phyloP scores from a whole-genome alignment of 2,329 filamentous ascomycete species.

The Chrysoporthe deuterocubensis region DNA sequence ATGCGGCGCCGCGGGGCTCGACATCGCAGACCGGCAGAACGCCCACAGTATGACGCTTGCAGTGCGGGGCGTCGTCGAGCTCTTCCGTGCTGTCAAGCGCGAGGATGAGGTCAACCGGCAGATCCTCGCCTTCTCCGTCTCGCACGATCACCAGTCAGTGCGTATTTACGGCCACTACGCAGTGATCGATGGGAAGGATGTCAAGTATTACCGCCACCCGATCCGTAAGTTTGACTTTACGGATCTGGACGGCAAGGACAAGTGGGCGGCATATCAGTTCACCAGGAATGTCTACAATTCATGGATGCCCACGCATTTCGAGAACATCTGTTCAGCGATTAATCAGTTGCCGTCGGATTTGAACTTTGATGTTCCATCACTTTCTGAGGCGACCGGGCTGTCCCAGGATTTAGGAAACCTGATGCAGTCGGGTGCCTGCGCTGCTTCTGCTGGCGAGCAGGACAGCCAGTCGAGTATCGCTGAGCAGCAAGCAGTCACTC shows the following conservation, averaged over 20 bases:
- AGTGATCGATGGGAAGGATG: slow-evolving; percentile 36
- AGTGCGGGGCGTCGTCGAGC: slow-evolving; percentile 43
- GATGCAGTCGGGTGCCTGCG: too few relatives aligned
- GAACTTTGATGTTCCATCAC: too few relatives aligned
- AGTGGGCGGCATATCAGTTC: background rate
- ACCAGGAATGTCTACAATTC: background rate
- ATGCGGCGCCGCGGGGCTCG: slow-evolving; percentile 37
- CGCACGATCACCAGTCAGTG: slow-evolving; percentile 39
- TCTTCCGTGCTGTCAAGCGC: slow-evolving; percentile 42
- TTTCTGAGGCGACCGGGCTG: too few relatives aligned
- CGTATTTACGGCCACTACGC: slow-evolving; percentile 47
- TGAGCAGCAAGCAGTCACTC: too few relatives aligned
- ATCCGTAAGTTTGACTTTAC: background rate
- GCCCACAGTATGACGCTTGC: slow-evolving; percentile 48
- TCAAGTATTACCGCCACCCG: background rate
- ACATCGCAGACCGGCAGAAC: slow-evolving; percentile 45
- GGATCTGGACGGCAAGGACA: background rate
- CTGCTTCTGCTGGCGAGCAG: too few relatives aligned
- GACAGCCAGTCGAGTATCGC: too few relatives aligned
- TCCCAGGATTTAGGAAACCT: too few relatives aligned
- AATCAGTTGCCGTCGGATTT: too few relatives aligned
- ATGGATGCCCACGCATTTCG: background rate
- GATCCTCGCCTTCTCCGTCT: slow-evolving; percentile 49
- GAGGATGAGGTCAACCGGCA: slow-evolving; percentile 44
- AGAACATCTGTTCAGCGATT: too few relatives aligned